Base-by-base conservation (phyloP, 106 monocot genomes). In the Apostasia ramifera region DNA sequence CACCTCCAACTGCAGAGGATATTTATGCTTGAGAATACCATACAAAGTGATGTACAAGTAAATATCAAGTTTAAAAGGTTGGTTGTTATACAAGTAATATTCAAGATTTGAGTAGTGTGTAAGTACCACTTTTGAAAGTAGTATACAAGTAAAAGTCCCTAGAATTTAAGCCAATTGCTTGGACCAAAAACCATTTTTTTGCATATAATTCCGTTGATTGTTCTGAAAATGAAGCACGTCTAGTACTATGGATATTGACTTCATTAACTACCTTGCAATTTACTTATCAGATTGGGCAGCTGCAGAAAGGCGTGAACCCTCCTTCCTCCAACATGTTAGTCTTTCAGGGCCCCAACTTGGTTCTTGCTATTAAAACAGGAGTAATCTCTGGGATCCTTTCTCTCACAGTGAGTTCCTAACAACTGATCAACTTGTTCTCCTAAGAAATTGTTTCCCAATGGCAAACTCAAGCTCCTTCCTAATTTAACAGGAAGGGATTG, bases 401-500 rank as follows among this genome's bases (percentile, higher is more conserved):
- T 12, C 84, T 91, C 53, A 86, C 91, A 1, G 91, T 90, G 83
- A 85, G 89, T 5, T 3, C 50, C 8, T 5, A 50, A 5, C 50
- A 50, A 4, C 8, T 0, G 4, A 50, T 5, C 6, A 50, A 50
- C 4, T 50, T 8, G 4, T 50, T 5, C 4, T 4, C 50, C 8
- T 8, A 5, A 5, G 50, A 8, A 50, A 50, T 50, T 50, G 50
- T 4, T 5, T 50, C 4, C 8, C 4, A 4, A 50, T 50, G 8
- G 50, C 8, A 5, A 5, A 4, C 8, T 50, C 50, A 50, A 0
- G 50, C 8, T 8, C 50, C 8, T 8, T 5, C 8, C 53, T 11
- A 66, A 50, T 38, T 55, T 73, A 60, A n/a, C 76, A 92, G 92
- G 92, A 92, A 79, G 92, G 88, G 13, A 85, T 92, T 69, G 92